Base-by-base conservation (phyloP, 1,284 basidiomycete species). In the Sanguinoderma infundibulare region DNA sequence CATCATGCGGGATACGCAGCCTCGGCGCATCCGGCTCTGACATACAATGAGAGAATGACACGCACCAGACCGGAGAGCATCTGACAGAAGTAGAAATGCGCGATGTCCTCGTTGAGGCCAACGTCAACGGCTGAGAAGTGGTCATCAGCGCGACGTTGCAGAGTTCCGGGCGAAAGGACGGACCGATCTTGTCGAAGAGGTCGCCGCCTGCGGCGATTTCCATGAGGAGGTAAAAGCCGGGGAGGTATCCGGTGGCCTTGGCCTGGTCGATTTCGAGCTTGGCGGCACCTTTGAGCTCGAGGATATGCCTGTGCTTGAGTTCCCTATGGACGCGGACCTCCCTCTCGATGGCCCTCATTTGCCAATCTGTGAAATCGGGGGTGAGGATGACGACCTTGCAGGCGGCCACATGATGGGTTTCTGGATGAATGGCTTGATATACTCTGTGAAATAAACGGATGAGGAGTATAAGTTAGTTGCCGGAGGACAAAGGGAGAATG, bases 101-200 rank as follows among this genome's bases (percentile, higher is more conserved):
- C 94, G 0, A 97, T 80, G 42, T 98, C 93, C 63, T 96, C 92
- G 34, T 88, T 86, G 0, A 98, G 83, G 5, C 97, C 97, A 8
- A 94, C 83, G 69, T 98, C 94, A 4, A 95, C 95, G 2, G 85
- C 92, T 94, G 59, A 8, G 32, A 40, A 17, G n/a, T 36, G 24
- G 10, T n/a, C 14, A 17, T 42, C 24, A 62, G 17, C 44, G 17
- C 42, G 15, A 5, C 10, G 9, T 5, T n/a, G 15, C 20, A 22
- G 1, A 35, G 17, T 49, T 5, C 39, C 17, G 15, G 35, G 28
- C 32, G 14, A 5, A n/a, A 36, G 63, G 5, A 51, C 40, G 30
- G 4, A 96, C 96, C 92, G 63, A 99, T 98, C 81, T 98, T 98
- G 78, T 99, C 98, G 74, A 99, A 99, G 42, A 99, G 77, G 75